phyloP scores from a whole-genome alignment of 169 alveolate genomes.

The Eimeria necatrix region DNA sequence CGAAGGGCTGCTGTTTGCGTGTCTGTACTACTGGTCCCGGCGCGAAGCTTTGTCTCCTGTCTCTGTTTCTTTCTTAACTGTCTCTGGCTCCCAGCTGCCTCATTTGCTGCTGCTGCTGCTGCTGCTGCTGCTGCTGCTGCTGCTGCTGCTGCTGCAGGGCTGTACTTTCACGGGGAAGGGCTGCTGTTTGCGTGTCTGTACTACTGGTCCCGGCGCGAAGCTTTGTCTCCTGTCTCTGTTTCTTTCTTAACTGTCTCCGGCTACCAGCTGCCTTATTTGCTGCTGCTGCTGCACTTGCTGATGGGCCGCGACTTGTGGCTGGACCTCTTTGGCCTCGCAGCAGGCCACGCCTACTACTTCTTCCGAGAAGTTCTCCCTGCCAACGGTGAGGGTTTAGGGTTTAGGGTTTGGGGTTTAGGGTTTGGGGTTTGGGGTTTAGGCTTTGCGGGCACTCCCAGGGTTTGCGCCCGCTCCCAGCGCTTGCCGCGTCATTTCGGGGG shows the following conservation, averaged over 20 bases:
- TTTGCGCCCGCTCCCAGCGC: too few species aligned
- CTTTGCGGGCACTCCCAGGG: too few species aligned
- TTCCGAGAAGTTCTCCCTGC: slow-evolving; percentile 81
- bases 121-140: slow-evolving; percentile 83
- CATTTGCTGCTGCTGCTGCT: slow-evolving; percentile 78
- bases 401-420: too few species aligned
- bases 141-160: too few species aligned
- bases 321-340: slow-evolving; percentile 76
- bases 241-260: slow-evolving; percentile 81
- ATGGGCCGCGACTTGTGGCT: slow-evolving; percentile 82
- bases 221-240: slow-evolving; percentile 80
- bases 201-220: slow-evolving; percentile 84
- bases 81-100: slow-evolving; percentile 85
- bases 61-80: slow-evolving; percentile 75
- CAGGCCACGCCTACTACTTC: slow-evolving; percentile 82
- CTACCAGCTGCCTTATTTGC: slow-evolving; percentile 84
- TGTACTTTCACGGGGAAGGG: slow-evolving; percentile 78
- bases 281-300: slow-evolving; percentile 79
- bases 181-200: slow-evolving; percentile 81
- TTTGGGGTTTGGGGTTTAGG: too few species aligned
- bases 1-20: slow-evolving; percentile 79
- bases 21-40: slow-evolving; percentile 84
- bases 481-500: too few species aligned
- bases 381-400: slow-evolving; percentile 70
- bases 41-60: slow-evolving; percentile 82